These are phyloP conservation scores for Lobulomyces angularis DNA, from an alignment of 192 early-diverging fungal species.

Conservation along the genomic window DNA sequence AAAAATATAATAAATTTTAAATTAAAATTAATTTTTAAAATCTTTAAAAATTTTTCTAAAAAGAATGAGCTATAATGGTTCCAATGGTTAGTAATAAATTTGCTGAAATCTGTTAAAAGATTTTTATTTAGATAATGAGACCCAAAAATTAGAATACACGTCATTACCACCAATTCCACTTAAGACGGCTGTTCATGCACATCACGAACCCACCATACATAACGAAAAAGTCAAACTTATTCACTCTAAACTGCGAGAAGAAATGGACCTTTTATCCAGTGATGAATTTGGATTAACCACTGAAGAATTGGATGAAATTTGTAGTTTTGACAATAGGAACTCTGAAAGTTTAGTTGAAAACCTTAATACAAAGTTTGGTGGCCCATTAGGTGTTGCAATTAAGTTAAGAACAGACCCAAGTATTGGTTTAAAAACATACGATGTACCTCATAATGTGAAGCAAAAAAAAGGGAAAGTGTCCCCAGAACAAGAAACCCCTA, in stretches of 20 bases:
- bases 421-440: constrained; percentile 19
- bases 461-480: constrained; percentile 2
- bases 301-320: constrained; percentile 28
- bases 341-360: constrained; percentile 18
- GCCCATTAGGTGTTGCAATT: constrained; percentile 34
- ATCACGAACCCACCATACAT: no score
- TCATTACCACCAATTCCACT: no score
- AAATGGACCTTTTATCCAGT: constrained; percentile 1
- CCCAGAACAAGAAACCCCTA: not conserved
- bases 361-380: constrained; percentile 27
- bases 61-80: no score
- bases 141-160: no score
- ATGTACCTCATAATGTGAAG: not conserved
- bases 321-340: constrained; percentile 33
- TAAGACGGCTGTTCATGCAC: no score
- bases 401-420: constrained; percentile 25
- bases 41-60: no score
- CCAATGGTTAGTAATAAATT: no score
- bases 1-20: no score
- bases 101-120: no score
- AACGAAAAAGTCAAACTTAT: no score
- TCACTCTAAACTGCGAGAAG: constrained; percentile 1
- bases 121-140: no score
- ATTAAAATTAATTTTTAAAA: no score
- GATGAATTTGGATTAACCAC: constrained; percentile 13